phyloP scores from a whole-genome alignment of 2,329 filamentous ascomycete genomes.

The Fusarium continuum region DNA sequence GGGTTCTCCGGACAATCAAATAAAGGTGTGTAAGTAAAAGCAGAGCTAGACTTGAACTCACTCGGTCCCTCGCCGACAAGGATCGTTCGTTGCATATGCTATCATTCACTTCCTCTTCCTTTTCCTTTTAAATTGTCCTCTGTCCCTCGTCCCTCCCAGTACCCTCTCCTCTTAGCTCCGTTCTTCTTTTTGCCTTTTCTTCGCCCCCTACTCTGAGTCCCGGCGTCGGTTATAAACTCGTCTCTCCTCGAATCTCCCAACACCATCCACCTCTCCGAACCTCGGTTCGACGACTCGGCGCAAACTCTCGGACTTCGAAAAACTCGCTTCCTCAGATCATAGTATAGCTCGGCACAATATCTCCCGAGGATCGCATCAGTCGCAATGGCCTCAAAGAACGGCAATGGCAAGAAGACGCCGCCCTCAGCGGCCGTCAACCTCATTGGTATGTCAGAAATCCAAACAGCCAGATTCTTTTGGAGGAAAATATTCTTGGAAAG shows the following conservation, averaged over 20 bases:
- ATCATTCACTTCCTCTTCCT: not conserved
- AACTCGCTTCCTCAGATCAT: not conserved
- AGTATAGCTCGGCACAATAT: slow-evolving; percentile 5
- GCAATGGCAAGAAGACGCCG: slow-evolving; percentile 70
- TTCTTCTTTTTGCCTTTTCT: not conserved
- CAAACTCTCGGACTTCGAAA: slow-evolving; percentile 4
- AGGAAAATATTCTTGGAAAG: not conserved
- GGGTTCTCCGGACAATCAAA: slow-evolving; percentile 31
- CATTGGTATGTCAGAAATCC: slow-evolving; percentile 70
- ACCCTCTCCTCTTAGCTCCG: slow-evolving; percentile 14
- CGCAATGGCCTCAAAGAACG: slow-evolving; percentile 48
- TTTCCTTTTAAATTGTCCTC: slow-evolving; percentile 26
- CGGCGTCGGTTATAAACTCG: not conserved
- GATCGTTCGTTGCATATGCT: slow-evolving; percentile 19
- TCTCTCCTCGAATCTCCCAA: slow-evolving; percentile 19
- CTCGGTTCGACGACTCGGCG: slow-evolving; percentile 34
- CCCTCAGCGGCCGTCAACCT: slow-evolving; percentile 89
- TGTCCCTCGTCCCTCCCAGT: slow-evolving; percentile 6
- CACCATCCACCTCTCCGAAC: slow-evolving; percentile 25
- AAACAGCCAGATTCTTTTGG: not conserved
- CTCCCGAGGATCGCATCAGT: not conserved
- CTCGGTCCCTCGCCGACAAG: slow-evolving; percentile 27
- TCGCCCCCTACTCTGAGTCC: not conserved
- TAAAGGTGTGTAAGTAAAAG: slow-evolving; percentile 29
- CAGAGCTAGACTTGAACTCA: not conserved